A percentile compares a stretch with the other conserved stretches of the same genome.
Conservation (phyloP, 129 eudicot genomes). For the Artemisia annua region DNA sequence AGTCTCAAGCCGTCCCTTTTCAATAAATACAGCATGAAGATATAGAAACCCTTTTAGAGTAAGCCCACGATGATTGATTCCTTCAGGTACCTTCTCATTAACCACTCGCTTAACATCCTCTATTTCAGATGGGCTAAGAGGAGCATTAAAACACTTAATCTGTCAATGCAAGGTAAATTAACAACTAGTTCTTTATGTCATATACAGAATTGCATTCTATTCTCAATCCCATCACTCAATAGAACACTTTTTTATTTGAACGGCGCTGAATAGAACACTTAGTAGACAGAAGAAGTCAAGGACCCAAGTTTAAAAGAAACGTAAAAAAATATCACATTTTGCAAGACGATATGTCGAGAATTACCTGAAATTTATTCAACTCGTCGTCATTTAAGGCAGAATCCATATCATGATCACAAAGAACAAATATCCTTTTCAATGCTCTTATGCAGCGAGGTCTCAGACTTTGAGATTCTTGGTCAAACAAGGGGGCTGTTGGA, state of each 20-base stretch:
- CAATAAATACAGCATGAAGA: slow-evolving; percentile 87
- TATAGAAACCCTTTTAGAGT: slow-evolving; percentile 84
- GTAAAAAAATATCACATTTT: neutral
- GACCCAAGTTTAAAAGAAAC: neutral
- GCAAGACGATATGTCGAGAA: slow-evolving; percentile 1
- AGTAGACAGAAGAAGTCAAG: neutral
- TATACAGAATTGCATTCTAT: slow-evolving; percentile 15
- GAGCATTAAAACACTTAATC: slow-evolving; percentile 93
- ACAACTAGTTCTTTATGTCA: slow-evolving; percentile 8
- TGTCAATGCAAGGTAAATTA: slow-evolving; percentile 28
- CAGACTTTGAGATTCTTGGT: slow-evolving; percentile 85
- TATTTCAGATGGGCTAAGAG: slow-evolving; percentile 87
- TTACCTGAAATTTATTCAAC: slow-evolving; percentile 90
- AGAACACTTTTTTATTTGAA: too few species aligned
- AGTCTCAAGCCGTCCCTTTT: slow-evolving; percentile 90
- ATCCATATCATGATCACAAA: slow-evolving; percentile 88
- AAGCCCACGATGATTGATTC: slow-evolving; percentile 77
- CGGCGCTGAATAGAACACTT: neutral
- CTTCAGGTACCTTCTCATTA: slow-evolving; percentile 76
- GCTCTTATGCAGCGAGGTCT: slow-evolving; percentile 90
- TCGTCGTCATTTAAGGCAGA: slow-evolving; percentile 82
- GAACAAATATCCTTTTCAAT: slow-evolving; percentile 77
- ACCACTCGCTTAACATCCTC: slow-evolving; percentile 91
- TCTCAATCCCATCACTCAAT: slow-evolving; percentile 6
- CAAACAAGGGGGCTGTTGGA: slow-evolving; percentile 92